Conservation (phyloP, 805 yeast species). For the Ogataea ganodermae region DNA sequence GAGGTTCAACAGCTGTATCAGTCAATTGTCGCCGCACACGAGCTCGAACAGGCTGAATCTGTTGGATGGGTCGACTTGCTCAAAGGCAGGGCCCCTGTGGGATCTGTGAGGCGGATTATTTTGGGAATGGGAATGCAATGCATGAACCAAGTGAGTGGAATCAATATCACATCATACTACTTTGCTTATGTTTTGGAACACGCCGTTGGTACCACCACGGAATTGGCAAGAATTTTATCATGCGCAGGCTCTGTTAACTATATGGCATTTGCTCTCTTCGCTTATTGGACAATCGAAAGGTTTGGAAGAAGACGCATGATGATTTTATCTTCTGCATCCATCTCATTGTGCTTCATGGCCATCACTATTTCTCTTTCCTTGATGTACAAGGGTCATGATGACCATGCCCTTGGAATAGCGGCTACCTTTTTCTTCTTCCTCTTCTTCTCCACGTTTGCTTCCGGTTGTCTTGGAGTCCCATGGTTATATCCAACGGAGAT, state of each 20-base stretch:
- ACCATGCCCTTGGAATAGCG: conserved; percentile 36
- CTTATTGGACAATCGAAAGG: conserved; percentile 34
- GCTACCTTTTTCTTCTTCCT: conserved; percentile 39
- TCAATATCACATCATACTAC: conserved; percentile 24
- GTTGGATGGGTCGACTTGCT: conserved; percentile 28
- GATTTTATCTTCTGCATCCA: conserved; percentile 41
- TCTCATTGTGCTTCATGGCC: conserved; percentile 46
- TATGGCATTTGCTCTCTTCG: conserved; percentile 26
- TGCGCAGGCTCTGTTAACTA: conserved; percentile 29
- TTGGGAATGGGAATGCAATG: conserved; percentile 38
- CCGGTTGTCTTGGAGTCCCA: conserved; percentile 28
- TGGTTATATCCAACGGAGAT: conserved; percentile 29
- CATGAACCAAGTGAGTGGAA: conserved; percentile 44
- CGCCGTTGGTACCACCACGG: conserved; percentile 36
- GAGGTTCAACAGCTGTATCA: conserved; percentile 27
- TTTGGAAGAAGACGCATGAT: conserved; percentile 45
- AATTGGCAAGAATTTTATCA: conserved; percentile 42
- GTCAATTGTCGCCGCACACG: conserved; percentile 25
- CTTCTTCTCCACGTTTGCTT: conserved; percentile 38
- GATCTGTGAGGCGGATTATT: conserved; percentile 26
- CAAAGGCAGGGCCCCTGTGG: conserved; percentile 26
- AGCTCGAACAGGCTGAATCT: conserved; percentile 26
- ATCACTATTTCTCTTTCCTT: conserved; percentile 28
- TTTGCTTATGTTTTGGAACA: conserved; percentile 17
- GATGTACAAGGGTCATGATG: conserved; percentile 29